Evolutionary conservation across 768 basidiomycete genomes (phyloP).

Genomic region (Lactarius deliciosus): DNA sequence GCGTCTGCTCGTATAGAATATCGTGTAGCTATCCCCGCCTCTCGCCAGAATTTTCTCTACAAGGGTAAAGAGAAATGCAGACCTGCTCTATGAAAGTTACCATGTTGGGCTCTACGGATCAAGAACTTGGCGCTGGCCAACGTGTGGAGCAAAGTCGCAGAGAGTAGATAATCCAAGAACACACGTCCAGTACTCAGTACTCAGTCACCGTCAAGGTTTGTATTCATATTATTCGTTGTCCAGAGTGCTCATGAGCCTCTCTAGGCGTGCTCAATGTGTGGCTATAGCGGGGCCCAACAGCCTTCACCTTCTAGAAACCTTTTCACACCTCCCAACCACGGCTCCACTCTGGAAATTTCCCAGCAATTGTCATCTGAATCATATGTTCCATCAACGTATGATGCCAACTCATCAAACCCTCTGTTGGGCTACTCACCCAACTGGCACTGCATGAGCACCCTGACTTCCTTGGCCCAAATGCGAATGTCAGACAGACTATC

Average conservation of each 20-base stretch:
- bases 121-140: constrained; percentile 53
- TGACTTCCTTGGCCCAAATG: constrained; percentile 65
- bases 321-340: constrained; percentile 66
- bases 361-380: constrained; percentile 46
- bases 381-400: constrained; percentile 40
- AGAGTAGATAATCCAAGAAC: constrained; percentile 58
- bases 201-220: constrained; percentile 43
- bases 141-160: constrained; percentile 52
- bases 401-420: constrained; percentile 70
- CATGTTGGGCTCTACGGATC: constrained; percentile 63
- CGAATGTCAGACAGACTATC: constrained; percentile 58
- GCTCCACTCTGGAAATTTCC: constrained; percentile 48
- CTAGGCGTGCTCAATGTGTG: constrained; percentile 55
- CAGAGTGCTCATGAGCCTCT: constrained; percentile 3
- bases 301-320: constrained; percentile 62
- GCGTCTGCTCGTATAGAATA: constrained; percentile 54
- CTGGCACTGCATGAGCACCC: constrained; percentile 78
- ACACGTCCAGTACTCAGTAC: constrained; percentile 56
- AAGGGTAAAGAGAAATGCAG: too few species aligned
- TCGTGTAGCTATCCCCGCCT: constrained; percentile 60
- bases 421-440: constrained; percentile 70
- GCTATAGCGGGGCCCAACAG: constrained; percentile 35
- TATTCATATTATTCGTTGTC: constrained; percentile 31
- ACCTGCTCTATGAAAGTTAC: constrained; percentile 66
- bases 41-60: constrained; percentile 69